Evolutionary conservation across 176 grass and related monocot species (phyloP), one percentile per base, ranked within the genome.

Genomic region (Cenchrus fungigraminus): DNA sequence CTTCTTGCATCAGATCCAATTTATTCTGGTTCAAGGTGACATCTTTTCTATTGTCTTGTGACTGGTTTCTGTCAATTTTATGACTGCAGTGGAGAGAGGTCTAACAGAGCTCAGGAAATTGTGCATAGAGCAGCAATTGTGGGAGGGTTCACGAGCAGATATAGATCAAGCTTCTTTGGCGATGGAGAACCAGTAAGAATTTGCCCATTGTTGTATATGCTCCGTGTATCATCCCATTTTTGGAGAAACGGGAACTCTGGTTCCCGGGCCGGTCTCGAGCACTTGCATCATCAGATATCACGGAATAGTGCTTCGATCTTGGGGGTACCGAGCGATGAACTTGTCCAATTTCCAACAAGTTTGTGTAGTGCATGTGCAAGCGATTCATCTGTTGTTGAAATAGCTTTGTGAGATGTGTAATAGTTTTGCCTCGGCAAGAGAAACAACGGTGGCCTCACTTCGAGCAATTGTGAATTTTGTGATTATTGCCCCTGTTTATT

Each of bases 1-100:
- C 51, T 89, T 77, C 13, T 68, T 75, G 19, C 70, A 53, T 9
- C 44, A 31, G 8, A n/a, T 74, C 20, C 19, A 73, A 20, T 5
- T 79, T 79, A 14, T 45, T 73, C n/a, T 79, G n/a, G 42, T 44
- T n/a, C 12, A 52, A 68, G 55, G 6, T 76, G 52, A 10, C 68
- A 63, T 86, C 55, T 12, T 82, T 34, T 9, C 6, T 22, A 14
- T 44, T 84, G 58, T 12, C 25, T 81, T 40, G 7, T 56, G 76
- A 89, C 59, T 74, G 65, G 56, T n/a, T 43, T 65, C 6, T 76
- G 49, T 77, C 20, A 7, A 57, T 20, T 76, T 84, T 91, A 28
- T 68, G 53, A 79, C 62, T 88, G 79, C 94, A 99, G 97, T 97
- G 88, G 97, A 99, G 88, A 93, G 97, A 82, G 94, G 94, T 87